Conservation (phyloP, 2,329 filamentous ascomycete genomes). For the Simplicillium aogashimaense region DNA sequence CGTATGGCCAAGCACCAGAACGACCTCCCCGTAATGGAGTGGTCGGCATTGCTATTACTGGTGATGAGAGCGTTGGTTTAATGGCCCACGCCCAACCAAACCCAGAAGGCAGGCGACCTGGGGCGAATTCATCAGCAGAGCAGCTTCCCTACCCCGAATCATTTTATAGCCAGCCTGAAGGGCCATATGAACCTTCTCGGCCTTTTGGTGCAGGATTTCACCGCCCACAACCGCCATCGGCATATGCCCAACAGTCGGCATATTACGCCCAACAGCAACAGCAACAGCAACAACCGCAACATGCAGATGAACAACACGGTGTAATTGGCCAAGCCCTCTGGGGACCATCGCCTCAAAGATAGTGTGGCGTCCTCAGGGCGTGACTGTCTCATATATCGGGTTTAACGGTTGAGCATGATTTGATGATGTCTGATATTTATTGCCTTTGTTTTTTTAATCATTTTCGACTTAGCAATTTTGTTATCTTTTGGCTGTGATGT, state of each 20-base stretch:
- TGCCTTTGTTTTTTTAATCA: no score
- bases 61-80: conserved; percentile 32
- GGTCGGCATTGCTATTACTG: conserved; percentile 8
- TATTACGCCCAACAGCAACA: conserved; percentile 2
- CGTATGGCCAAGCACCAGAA: conserved; percentile 20
- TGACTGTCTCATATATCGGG: background rate
- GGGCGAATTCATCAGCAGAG: background rate
- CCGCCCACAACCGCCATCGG: background rate
- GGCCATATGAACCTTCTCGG: conserved; percentile 1
- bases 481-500: no score
- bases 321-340: conserved; percentile 6
- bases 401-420: background rate
- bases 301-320: conserved; percentile 4
- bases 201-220: background rate
- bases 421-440: background rate
- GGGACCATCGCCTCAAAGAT: conserved; percentile 1
- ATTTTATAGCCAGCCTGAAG: background rate
- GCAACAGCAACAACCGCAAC: background rate
- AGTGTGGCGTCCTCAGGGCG: conserved; percentile 2
- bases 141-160: background rate
- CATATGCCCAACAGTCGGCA: background rate
- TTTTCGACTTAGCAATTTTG: no score
- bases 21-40: conserved; percentile 12
- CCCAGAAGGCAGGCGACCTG: conserved; percentile 6
- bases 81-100: conserved; percentile 26